Evolutionary conservation across 106 monocot species (phyloP).

Genomic region (Apostasia ramifera): DNA sequence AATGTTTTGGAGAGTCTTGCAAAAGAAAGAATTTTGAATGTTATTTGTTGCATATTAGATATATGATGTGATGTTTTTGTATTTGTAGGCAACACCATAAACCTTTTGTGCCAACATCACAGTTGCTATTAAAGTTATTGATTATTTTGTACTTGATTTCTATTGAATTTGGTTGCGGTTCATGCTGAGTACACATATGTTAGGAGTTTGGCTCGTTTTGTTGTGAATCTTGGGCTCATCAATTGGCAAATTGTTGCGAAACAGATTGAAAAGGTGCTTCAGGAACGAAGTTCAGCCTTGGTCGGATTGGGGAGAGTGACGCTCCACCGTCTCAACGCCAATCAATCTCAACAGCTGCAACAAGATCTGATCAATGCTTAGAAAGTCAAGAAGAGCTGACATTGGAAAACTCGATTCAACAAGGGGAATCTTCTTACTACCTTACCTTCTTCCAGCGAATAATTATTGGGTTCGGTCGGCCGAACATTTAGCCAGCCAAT

Average conservation of each 20-base stretch:
- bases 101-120: no score
- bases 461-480: no score
- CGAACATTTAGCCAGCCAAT: not conserved
- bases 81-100: no score
- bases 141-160: not conserved
- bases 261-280: constrained; percentile 32
- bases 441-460: not conserved
- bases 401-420: not conserved
- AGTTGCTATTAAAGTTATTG: no score
- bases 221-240: constrained; percentile 37
- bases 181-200: constrained; percentile 35
- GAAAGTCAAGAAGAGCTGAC: not conserved
- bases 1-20: no score
- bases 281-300: constrained; percentile 43
- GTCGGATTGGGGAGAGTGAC: constrained; percentile 49
- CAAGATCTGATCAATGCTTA: not conserved
- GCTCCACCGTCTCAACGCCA: constrained; percentile 5
- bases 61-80: no score
- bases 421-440: not conserved
- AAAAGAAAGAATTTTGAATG: no score
- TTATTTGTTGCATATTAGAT: no score
- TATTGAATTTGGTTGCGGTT: constrained; percentile 33
- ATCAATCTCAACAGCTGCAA: constrained; percentile 2
- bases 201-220: constrained; percentile 49
- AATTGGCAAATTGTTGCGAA: constrained; percentile 42